These are phyloP conservation scores for Chytriomyces confervae DNA, from an alignment of 192 early-diverging fungal species.

Conservation along the genomic window DNA sequence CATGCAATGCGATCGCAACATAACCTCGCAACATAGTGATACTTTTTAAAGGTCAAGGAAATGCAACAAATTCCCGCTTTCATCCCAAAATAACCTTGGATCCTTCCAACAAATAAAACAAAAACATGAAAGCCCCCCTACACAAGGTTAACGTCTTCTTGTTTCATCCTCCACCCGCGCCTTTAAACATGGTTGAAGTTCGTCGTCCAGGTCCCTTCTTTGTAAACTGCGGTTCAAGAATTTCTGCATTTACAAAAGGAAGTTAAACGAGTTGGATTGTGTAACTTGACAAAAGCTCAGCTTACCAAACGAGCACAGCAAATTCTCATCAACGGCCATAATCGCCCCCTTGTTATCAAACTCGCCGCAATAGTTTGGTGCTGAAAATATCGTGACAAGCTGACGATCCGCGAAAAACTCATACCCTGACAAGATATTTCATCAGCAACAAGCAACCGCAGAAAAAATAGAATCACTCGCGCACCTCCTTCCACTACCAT, in stretches of 20 bases:
- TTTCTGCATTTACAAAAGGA: background rate
- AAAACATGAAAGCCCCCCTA: no score
- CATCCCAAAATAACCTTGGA: no score
- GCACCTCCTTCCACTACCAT: slow-evolving; percentile 85
- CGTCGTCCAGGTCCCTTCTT: slow-evolving; percentile 9
- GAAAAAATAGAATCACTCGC: background rate
- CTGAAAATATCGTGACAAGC: slow-evolving; percentile 92
- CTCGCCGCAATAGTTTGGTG: slow-evolving; percentile 98
- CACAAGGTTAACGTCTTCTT: no score
- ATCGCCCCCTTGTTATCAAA: slow-evolving; percentile 82
- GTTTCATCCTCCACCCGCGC: background rate
- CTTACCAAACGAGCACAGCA: slow-evolving; percentile 85
- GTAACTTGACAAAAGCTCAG: background rate
- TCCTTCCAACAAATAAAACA: no score
- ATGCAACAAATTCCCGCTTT: no score
- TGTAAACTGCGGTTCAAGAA: slow-evolving; percentile 31
- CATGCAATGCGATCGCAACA: no score
- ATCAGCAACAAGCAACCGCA: background rate
- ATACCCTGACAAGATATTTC: slow-evolving; percentile 69
- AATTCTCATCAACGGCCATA: slow-evolving; percentile 87
- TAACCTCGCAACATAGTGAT: no score
- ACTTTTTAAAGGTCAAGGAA: no score
- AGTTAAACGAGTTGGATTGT: background rate
- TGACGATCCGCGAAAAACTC: slow-evolving; percentile 92
- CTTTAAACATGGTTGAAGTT: slow-evolving; percentile 21